A percentile compares a stretch with the other conserved stretches of the same genome.
Evolutionary conservation across 495 filamentous ascomycete genomes (phyloP).

Genomic region (Beverwykella pulmonaria): DNA sequence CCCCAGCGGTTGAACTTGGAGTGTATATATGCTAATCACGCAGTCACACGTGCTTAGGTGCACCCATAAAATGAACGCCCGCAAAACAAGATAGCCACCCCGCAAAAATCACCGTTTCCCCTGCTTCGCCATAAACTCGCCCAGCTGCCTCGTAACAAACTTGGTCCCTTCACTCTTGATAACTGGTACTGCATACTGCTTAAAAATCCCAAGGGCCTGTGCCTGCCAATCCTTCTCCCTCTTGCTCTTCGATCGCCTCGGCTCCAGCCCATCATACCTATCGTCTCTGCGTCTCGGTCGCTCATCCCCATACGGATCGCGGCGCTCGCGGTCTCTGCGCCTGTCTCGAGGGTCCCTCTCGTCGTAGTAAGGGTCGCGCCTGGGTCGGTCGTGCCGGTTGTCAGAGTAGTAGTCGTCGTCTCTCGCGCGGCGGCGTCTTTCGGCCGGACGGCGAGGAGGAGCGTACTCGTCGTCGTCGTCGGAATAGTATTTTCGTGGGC

Average conservation of each 20-base stretch:
- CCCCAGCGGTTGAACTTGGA: no score
- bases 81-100: neutral
- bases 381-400: conserved; percentile 14
- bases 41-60: no score
- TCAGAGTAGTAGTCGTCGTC: conserved; percentile 17
- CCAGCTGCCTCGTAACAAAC: conserved; percentile 16
- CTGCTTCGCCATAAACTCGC: conserved; percentile 12
- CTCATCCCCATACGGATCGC: conserved; percentile 9
- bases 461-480: neutral
- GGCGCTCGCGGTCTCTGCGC: neutral
- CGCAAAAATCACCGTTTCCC: neutral
- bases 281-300: neutral
- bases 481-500: neutral
- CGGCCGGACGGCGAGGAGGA: neutral
- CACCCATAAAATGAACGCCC: no score
- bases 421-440: neutral
- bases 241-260: neutral
- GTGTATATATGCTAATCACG: no score
- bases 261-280: neutral
- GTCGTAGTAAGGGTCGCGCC: conserved; percentile 10
- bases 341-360: neutral
- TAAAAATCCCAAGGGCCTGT: conserved; percentile 21
- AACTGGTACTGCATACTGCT: conserved; percentile 14
- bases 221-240: conserved; percentile 11
- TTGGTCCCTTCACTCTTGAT: conserved; percentile 24